Percentiles rank a stretch among this genome's conserved stretches.
Conservation (phyloP, 75 land plant species). For the Isoetes taiwanensis region DNA sequence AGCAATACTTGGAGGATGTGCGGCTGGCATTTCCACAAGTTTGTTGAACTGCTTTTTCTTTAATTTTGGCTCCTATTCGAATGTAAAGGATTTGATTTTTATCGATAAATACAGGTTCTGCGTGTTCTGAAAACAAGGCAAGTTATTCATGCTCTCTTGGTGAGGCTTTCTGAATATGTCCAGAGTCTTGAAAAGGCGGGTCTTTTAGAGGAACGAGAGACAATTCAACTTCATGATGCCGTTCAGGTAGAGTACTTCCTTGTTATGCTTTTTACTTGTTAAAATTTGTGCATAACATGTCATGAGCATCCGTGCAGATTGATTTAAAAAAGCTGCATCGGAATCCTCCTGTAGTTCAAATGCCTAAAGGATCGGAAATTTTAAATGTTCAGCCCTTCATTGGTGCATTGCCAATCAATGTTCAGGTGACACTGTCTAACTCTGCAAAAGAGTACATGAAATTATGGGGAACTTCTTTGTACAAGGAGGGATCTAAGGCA, state of each 20-base stretch:
- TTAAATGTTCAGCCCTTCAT: conserved; percentile 61
- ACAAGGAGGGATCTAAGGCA: conserved; percentile 55
- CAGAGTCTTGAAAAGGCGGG: conserved; percentile 77
- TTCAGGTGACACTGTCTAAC: conserved; percentile 35
- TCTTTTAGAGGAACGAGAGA: conserved; percentile 72
- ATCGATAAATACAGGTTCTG: conserved; percentile 48
- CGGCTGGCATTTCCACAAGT: conserved; percentile 89
- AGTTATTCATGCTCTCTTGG: conserved; percentile 73
- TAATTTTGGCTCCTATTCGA: too few species aligned
- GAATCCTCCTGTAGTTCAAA: conserved; percentile 84
- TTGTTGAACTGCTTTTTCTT: too few species aligned
- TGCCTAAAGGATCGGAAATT: conserved; percentile 50
- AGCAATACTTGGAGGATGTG: conserved; percentile 82
- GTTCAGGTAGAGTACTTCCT: too few species aligned
- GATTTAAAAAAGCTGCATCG: conserved; percentile 74
- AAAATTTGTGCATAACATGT: too few species aligned
- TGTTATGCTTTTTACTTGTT: too few species aligned
- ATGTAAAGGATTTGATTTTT: neutral
- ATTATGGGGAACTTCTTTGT: conserved; percentile 38
- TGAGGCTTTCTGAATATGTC: conserved; percentile 66
- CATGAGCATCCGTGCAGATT: too few species aligned
- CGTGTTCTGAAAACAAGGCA: conserved; percentile 92
- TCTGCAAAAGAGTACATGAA: conserved; percentile 69
- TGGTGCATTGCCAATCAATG: conserved; percentile 47
- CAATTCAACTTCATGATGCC: conserved; percentile 75